Percentiles rank a stretch among this genome's conserved stretches.
These are phyloP conservation scores for Oryza punctata DNA, from an alignment of 176 grass and related monocot genomes.

Conservation along the genomic window DNA sequence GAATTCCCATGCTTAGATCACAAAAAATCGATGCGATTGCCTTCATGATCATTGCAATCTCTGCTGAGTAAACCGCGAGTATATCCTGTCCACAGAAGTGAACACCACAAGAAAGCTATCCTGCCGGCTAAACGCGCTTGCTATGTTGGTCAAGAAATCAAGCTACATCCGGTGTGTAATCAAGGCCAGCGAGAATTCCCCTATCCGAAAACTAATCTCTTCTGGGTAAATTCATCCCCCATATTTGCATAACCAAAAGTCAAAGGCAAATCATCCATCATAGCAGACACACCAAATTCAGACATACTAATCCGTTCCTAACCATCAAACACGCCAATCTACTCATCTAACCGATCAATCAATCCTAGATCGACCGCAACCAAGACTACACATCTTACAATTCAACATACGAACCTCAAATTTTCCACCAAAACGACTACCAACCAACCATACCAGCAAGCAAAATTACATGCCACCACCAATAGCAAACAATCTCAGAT, in stretches of 20 bases:
- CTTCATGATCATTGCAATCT: background rate
- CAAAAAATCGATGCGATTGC: background rate
- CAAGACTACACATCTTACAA: background rate
- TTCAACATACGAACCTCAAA: background rate
- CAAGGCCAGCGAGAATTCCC: background rate
- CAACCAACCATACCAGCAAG: background rate
- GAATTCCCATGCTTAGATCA: background rate
- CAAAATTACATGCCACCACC: background rate
- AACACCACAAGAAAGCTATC: conserved; percentile 4
- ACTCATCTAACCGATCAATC: background rate
- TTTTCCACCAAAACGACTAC: background rate
- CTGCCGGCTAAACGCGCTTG: background rate
- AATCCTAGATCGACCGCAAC: background rate
- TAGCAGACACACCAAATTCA: background rate
- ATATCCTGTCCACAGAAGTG: background rate
- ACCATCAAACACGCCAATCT: background rate
- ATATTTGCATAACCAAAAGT: background rate
- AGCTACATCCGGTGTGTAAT: background rate
- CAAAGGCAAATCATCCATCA: background rate
- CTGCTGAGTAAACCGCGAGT: background rate
- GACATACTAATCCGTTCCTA: background rate
- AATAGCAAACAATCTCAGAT: background rate
- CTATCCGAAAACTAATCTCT: background rate
- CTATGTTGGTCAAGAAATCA: background rate
- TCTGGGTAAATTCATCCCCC: background rate